A percentile compares a stretch with the other conserved stretches of the same genome.
Conservation (phyloP, 1,284 basidiomycete species). For the Lentinula novae-zelandiae region DNA sequence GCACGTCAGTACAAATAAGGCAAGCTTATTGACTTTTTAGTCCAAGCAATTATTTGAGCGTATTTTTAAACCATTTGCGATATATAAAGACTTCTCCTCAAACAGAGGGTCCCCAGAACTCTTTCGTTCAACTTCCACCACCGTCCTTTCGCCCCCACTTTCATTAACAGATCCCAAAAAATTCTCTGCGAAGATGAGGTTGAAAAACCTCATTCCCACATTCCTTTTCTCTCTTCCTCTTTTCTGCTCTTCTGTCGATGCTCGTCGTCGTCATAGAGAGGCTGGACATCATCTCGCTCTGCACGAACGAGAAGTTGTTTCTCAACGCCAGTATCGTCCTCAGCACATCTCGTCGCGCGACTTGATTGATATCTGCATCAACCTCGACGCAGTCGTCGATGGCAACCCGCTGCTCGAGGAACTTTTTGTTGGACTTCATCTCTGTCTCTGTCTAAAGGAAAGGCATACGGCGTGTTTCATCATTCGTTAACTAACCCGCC, state of each 20-base stretch:
- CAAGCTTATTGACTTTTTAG: background rate
- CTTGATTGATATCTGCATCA: conserved; percentile 32
- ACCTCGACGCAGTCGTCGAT: conserved; percentile 25
- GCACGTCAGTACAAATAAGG: background rate
- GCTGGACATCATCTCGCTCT: conserved; percentile 13
- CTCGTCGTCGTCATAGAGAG: conserved; percentile 23
- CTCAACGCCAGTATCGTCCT: conserved; percentile 20
- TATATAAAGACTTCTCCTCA: background rate
- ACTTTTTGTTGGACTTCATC: conserved; percentile 26
- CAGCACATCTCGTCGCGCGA: conserved; percentile 29
- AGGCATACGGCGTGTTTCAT: background rate
- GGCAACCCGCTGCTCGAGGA: conserved; percentile 21
- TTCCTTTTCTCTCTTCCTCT: conserved; percentile 27
- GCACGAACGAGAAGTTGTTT: conserved; percentile 16
- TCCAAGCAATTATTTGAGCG: background rate
- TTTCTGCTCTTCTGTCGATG: conserved; percentile 18
- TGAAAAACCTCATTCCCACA: conserved; percentile 26
- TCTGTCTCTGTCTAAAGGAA: conserved; percentile 32
- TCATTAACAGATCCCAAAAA: background rate
- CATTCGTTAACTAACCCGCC: background rate
- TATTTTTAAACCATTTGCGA: background rate
- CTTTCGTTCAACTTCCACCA: background rate
- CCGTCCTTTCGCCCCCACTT: background rate
- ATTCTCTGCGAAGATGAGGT: conserved; percentile 8
- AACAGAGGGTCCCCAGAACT: background rate